phyloP scores from a whole-genome alignment of 148 eudicot genomes.

The Euryodendron excelsum region DNA sequence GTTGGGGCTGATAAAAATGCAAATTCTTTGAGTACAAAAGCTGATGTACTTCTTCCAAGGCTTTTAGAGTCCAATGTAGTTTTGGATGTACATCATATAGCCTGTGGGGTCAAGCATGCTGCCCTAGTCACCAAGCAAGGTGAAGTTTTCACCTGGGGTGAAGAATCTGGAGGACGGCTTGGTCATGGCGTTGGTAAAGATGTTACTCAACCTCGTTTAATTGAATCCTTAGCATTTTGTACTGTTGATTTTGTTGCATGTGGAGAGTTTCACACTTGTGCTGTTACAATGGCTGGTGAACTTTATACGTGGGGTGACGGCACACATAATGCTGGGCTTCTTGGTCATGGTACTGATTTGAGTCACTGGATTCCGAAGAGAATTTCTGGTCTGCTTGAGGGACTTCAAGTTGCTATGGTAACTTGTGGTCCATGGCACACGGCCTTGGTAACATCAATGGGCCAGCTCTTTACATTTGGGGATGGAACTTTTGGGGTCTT shows the following conservation, averaged over 20 bases:
- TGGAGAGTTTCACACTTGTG: slow-evolving; percentile 95
- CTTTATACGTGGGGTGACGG: slow-evolving; percentile 98
- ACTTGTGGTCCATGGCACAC: slow-evolving; percentile 99
- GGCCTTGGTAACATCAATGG: slow-evolving; percentile 71
- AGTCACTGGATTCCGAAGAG: slow-evolving; percentile 97
- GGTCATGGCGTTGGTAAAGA: slow-evolving; percentile 92
- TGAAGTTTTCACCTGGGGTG: slow-evolving; percentile 96
- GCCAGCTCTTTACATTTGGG: slow-evolving; percentile 95
- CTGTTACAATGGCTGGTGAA: slow-evolving; percentile 85
- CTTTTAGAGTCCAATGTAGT: slow-evolving; percentile 83
- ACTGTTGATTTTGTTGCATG: slow-evolving; percentile 87
- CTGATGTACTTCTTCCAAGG: slow-evolving; percentile 78
- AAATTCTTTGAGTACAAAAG: slow-evolving; percentile 39
- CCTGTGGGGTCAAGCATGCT: slow-evolving; percentile 89
- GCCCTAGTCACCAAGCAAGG: slow-evolving; percentile 91
- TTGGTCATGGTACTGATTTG: slow-evolving; percentile 80
- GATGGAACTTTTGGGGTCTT: slow-evolving; percentile 95
- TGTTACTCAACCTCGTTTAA: slow-evolving; percentile 64
- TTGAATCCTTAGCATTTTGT: slow-evolving; percentile 67
- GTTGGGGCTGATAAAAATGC: slow-evolving; percentile 51
- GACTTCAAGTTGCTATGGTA: slow-evolving; percentile 74
- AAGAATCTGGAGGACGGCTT: slow-evolving; percentile 93
- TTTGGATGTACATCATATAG: slow-evolving; percentile 77
- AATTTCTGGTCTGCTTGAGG: slow-evolving; percentile 82
- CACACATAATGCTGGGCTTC: slow-evolving; percentile 80